phyloP scores from a whole-genome alignment of 2,329 filamentous ascomycete genomes.

The Polytolypa hystricis region DNA sequence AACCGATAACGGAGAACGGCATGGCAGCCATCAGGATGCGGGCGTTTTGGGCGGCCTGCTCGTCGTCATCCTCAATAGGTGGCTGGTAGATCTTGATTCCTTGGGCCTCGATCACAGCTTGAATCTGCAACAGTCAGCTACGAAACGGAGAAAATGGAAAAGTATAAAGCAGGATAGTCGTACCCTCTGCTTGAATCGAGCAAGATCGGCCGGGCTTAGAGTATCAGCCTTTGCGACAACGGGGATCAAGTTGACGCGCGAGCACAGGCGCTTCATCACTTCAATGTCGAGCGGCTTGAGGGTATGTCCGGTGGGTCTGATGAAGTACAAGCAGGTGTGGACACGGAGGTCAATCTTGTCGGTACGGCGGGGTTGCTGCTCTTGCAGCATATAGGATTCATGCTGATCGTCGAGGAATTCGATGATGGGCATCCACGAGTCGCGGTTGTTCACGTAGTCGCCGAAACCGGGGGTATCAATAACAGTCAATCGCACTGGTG shows the following conservation, averaged over 20 bases:
- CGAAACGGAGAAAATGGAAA: neutral
- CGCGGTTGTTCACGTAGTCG: constrained; percentile 99
- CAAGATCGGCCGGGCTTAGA: constrained; percentile 80
- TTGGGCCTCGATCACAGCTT: constrained; percentile 91
- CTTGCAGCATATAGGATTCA: constrained; percentile 99
- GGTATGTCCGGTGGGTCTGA: constrained; percentile 94
- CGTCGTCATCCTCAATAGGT: constrained; percentile 94
- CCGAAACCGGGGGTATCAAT: constrained; percentile 98
- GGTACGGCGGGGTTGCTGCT: constrained; percentile 93
- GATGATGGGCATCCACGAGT: constrained; percentile 99
- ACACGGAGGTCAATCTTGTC: constrained; percentile 99
- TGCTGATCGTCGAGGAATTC: constrained; percentile 99
- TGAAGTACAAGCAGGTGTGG: constrained; percentile 97
- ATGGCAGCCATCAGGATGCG: constrained; percentile 91
- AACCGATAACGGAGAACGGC: constrained; percentile 97
- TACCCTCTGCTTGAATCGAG: constrained; percentile 92
- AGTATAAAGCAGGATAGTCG: constrained; percentile 19
- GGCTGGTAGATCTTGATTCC: constrained; percentile 99
- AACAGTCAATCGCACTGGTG: constrained; percentile 94
- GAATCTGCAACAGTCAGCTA: constrained; percentile 50
- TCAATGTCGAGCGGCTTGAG: constrained; percentile 98
- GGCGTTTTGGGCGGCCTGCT: constrained; percentile 88
- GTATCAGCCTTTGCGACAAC: constrained; percentile 99
- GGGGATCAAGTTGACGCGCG: constrained; percentile 94
- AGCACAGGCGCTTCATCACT: constrained; percentile 98